Evolutionary conservation across 2,329 filamentous ascomycete genomes (phyloP), one percentile per base, ranked within the genome.

Genomic region (Verticillium alfalfae): DNA sequence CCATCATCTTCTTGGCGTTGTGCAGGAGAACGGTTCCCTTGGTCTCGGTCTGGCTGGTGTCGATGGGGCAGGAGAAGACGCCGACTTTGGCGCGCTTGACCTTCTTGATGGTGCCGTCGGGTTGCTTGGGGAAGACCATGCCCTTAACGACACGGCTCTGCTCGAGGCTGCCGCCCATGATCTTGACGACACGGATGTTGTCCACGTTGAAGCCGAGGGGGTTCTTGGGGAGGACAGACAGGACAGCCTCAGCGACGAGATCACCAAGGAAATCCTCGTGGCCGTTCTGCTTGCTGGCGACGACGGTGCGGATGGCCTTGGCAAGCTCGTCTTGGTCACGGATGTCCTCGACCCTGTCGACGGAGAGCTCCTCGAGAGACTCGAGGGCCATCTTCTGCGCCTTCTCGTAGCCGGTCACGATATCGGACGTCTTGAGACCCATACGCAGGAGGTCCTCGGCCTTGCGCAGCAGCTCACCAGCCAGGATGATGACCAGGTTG

Each of bases 181-280:
- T 99, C 85, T 99, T 99, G 70, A 99, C 96, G 62, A 99, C 96
- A 64, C 95, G 91, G 70, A 99, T 89, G 77, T 99, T 99, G 82
- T 99, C 95, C 67, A 99, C 93, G 78, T 97, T 99, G 85, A 99
- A 99, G 80, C 96, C 93, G 74, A 84, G 79, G 26, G 95, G 91
- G 79, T 97, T 97, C 83, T 97, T 97, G 68, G 96, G 95, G 66
- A 99, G 85, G 22, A 99, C 93, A 55, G 92, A 88, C 61, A 98
- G 86, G 61, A 90, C 86, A 52, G 86, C 88, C 75, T 97, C 93
- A 56, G 96, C 89, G 66, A 99, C 93, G 70, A 98, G 84, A 60
- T 89, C 82, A 64, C 93, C 91, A 60, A 99, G 83, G 71, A 93
- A 86, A 60, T 96, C 92, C 81, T 99, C 95, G 73, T 86, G 93